A percentile compares a stretch with the other conserved stretches of the same genome.
Evolutionary conservation across 768 basidiomycete genomes (phyloP).

Genomic region (Lentinula guzmanii): DNA sequence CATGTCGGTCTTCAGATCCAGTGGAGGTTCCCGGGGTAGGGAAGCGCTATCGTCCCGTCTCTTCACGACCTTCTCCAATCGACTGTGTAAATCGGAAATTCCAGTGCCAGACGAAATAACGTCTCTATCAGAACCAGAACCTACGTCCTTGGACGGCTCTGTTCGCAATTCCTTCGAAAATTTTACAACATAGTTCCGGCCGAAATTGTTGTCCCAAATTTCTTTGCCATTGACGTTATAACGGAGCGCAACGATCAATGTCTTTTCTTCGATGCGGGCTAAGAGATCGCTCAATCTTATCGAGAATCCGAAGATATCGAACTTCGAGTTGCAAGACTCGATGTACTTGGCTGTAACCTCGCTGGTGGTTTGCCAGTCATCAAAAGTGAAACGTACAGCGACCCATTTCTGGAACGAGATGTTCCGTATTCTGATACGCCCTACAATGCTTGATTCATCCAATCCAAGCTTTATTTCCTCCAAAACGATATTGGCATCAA

Average conservation of each 20-base stretch:
- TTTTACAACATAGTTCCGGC: constrained; percentile 70
- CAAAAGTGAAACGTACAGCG: constrained; percentile 87
- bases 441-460: constrained; percentile 55
- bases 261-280: constrained; percentile 75
- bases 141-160: constrained; percentile 16
- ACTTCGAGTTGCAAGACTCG: constrained; percentile 37
- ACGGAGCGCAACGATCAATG: constrained; percentile 71
- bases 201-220: constrained; percentile 89
- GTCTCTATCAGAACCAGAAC: constrained; percentile 27
- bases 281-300: constrained; percentile 78
- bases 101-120: constrained; percentile 32
- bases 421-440: constrained; percentile 76
- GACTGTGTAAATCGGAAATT: constrained; percentile 57
- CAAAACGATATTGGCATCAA: constrained; percentile 42
- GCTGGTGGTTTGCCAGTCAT: constrained; percentile 93
- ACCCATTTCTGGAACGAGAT: constrained; percentile 85
- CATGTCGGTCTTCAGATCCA: constrained; percentile 28
- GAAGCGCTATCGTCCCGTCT: constrained; percentile 17
- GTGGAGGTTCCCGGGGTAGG: constrained; percentile 8
- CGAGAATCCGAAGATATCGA: constrained; percentile 73
- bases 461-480: constrained; percentile 48
- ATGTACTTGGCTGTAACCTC: constrained; percentile 79
- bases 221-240: constrained; percentile 68
- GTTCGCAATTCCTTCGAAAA: constrained; percentile 39
- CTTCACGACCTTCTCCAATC: constrained; percentile 60